Conservation (phyloP, 768 basidiomycete species). For the Mycena albidolilacea region DNA sequence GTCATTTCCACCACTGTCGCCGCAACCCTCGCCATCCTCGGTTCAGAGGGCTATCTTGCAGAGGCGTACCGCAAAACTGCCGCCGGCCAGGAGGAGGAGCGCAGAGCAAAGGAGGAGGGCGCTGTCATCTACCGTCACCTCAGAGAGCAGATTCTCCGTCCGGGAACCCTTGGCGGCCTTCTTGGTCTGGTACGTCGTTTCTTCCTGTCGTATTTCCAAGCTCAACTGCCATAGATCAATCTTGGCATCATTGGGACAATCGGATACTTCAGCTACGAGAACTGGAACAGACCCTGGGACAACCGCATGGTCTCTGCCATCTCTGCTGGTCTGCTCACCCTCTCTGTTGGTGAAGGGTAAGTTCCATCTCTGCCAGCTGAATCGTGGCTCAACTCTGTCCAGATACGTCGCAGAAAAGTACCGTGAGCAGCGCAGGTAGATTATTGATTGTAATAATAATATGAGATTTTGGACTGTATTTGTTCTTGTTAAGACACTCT, state of each 20-base stretch:
- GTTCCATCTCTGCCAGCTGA: slow-evolving; percentile 37
- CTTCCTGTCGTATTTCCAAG: not conserved
- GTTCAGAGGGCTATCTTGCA: slow-evolving; percentile 73
- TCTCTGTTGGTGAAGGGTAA: slow-evolving; percentile 81
- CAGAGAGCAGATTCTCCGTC: slow-evolving; percentile 71
- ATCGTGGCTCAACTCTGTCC: not conserved
- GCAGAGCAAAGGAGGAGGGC: slow-evolving; percentile 71
- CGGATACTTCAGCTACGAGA: slow-evolving; percentile 73
- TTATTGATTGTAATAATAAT: not conserved
- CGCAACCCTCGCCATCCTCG: slow-evolving; percentile 69
- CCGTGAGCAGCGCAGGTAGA: slow-evolving; percentile 28
- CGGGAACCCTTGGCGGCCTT: slow-evolving; percentile 76
- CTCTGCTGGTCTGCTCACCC: slow-evolving; percentile 68
- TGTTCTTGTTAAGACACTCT: slow-evolving; percentile 1
- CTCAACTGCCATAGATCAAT: slow-evolving; percentile 63
- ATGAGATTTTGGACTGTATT: not conserved
- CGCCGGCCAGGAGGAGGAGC: slow-evolving; percentile 70
- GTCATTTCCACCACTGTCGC: slow-evolving; percentile 68
- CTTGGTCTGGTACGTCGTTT: slow-evolving; percentile 68
- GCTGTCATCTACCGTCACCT: slow-evolving; percentile 66
- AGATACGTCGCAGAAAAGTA: slow-evolving; percentile 43
- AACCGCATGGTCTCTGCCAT: slow-evolving; percentile 70
- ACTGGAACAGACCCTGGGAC: slow-evolving; percentile 84
- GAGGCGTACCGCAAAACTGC: slow-evolving; percentile 74
- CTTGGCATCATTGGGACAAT: slow-evolving; percentile 72